phyloP scores from a whole-genome alignment of 1,284 basidiomycete species.

The Blastosporella zonata region DNA sequence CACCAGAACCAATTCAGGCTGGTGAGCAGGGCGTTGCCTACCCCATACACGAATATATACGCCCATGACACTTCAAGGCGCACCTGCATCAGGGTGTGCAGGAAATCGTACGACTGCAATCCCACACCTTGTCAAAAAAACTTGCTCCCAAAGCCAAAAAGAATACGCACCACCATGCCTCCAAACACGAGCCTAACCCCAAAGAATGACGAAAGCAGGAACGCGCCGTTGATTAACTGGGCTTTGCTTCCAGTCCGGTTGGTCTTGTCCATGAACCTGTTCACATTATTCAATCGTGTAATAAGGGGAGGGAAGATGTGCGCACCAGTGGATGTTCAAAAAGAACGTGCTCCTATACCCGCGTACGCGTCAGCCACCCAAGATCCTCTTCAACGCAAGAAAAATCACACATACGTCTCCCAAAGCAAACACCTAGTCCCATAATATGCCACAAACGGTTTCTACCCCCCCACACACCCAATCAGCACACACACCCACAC shows the following conservation, averaged over 20 bases:
- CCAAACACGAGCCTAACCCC: slow-evolving; percentile 64
- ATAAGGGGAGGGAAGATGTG: background rate
- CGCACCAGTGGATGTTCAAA: slow-evolving; percentile 56
- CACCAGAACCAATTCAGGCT: slow-evolving; percentile 72
- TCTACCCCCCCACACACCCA: slow-evolving; percentile 44
- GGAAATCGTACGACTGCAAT: slow-evolving; percentile 45
- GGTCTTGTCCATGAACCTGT: slow-evolving; percentile 73
- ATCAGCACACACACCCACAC: background rate
- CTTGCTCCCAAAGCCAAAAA: background rate
- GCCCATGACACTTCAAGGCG: slow-evolving; percentile 44
- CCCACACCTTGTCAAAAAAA: background rate
- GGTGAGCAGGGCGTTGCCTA: slow-evolving; percentile 60
- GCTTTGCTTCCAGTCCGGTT: slow-evolving; percentile 60
- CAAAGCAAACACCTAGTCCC: slow-evolving; percentile 69
- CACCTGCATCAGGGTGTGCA: slow-evolving; percentile 47
- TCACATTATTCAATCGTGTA: slow-evolving; percentile 40
- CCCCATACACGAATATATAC: slow-evolving; percentile 48
- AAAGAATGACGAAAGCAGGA: slow-evolving; percentile 63
- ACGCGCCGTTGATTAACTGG: slow-evolving; percentile 65
- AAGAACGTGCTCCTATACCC: slow-evolving; percentile 69
- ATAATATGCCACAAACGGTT: slow-evolving; percentile 73
- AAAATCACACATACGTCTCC: slow-evolving; percentile 53
- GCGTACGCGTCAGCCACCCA: background rate
- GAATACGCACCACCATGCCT: slow-evolving; percentile 50
- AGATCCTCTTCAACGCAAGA: background rate